Percentiles rank a stretch among this genome's conserved stretches.
Evolutionary conservation across 2,329 filamentous ascomycete genomes (phyloP).

Genomic region (Plectosphaerella plurivora): DNA sequence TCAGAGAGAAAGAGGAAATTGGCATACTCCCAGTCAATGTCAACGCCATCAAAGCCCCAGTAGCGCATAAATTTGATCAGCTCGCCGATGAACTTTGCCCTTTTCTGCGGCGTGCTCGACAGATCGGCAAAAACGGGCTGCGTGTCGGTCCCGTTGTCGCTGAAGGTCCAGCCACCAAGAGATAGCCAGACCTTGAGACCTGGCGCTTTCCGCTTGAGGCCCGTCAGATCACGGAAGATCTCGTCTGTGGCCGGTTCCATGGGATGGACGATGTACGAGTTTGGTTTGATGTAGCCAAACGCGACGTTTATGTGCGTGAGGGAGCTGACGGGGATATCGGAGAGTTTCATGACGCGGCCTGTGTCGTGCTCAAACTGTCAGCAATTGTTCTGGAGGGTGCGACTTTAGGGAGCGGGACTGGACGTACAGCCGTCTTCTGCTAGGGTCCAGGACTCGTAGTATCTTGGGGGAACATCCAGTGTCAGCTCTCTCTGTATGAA

Average conservation of each 20-base stretch:
- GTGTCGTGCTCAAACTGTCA: neutral
- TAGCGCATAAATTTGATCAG: slow-evolving; percentile 12
- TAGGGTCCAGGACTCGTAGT: slow-evolving; percentile 22
- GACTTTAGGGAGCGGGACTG: neutral
- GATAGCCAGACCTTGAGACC: slow-evolving; percentile 30
- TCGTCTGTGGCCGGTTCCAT: neutral
- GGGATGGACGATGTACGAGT: slow-evolving; percentile 17
- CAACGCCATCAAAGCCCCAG: slow-evolving; percentile 20
- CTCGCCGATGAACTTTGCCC: slow-evolving; percentile 13
- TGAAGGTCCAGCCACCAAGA: slow-evolving; percentile 37
- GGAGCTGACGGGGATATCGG: slow-evolving; percentile 12
- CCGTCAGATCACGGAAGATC: neutral
- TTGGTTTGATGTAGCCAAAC: slow-evolving; percentile 26
- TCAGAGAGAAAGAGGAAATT: slow-evolving; percentile 17
- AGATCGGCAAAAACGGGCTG: slow-evolving; percentile 19
- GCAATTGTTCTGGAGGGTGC: neutral
- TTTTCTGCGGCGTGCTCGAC: slow-evolving; percentile 3
- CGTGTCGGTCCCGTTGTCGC: slow-evolving; percentile 23
- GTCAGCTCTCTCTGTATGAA: neutral
- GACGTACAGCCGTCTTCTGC: neutral
- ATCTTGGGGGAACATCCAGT: slow-evolving; percentile 16
- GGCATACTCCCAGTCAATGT: slow-evolving; percentile 38
- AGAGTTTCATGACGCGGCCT: slow-evolving; percentile 18
- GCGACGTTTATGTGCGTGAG: slow-evolving; percentile 29
- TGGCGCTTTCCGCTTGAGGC: slow-evolving; percentile 20